These are phyloP conservation scores for Clonostachys byssicola DNA, from an alignment of 2,329 filamentous ascomycete species.

Conservation along the genomic window DNA sequence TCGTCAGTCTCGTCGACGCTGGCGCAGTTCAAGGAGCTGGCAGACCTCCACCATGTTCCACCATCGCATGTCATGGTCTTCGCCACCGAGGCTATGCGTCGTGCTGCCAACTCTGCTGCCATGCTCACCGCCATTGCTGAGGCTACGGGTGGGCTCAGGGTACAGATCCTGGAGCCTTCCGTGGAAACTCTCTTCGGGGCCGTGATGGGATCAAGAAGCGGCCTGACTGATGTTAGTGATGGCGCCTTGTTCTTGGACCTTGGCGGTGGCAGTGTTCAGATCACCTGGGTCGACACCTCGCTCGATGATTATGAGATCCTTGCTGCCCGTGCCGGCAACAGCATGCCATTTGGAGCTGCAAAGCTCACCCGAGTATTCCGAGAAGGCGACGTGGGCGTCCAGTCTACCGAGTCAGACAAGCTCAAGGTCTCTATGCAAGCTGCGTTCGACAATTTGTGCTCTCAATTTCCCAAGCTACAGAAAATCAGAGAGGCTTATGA, in stretches of 20 bases:
- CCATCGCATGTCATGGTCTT: conserved; percentile 65
- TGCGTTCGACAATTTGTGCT: conserved; percentile 52
- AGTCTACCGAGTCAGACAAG: conserved; percentile 42
- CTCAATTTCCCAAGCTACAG: conserved; percentile 44
- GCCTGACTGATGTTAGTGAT: conserved; percentile 54
- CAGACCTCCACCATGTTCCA: conserved; percentile 64
- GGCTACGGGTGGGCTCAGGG: conserved; percentile 58
- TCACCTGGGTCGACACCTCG: conserved; percentile 56
- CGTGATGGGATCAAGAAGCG: conserved; percentile 72
- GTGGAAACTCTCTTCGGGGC: conserved; percentile 83
- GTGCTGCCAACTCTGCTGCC: conserved; percentile 66
- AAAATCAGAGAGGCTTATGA: conserved; percentile 27
- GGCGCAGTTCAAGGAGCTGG: conserved; percentile 67
- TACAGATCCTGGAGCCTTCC: conserved; percentile 70
- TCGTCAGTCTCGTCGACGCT: conserved; percentile 61
- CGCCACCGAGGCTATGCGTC: conserved; percentile 85
- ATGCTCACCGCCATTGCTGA: conserved; percentile 63
- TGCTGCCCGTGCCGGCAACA: conserved; percentile 51
- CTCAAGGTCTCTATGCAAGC: conserved; percentile 54
- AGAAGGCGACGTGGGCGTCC: conserved; percentile 27
- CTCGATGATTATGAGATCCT: conserved; percentile 39
- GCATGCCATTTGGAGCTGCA: conserved; percentile 59
- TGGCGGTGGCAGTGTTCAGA: conserved; percentile 67
- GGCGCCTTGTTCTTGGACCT: conserved; percentile 82
- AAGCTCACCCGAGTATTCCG: conserved; percentile 47